Conservation (phyloP, 2,329 filamentous ascomycete species). For the Lachnellula occidentalis region DNA sequence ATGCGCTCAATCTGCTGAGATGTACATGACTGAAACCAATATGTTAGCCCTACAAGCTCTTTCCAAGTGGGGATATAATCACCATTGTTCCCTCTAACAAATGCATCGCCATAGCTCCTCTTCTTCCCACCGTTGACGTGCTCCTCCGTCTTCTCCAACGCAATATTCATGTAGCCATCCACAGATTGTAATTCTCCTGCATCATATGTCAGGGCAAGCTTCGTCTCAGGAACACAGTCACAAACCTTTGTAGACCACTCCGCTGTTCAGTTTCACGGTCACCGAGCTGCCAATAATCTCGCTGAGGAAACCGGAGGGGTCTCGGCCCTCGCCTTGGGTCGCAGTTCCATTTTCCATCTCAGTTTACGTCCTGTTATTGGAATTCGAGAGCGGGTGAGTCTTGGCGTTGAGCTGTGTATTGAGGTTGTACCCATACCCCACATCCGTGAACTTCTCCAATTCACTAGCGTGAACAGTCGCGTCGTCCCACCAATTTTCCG, state of each 20-base stretch:
- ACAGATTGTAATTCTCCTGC: conserved; percentile 91
- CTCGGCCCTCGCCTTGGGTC: conserved; percentile 67
- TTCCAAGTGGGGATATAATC: conserved; percentile 21
- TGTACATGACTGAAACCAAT: conserved; percentile 30
- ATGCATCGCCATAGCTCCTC: conserved; percentile 86
- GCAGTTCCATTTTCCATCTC: conserved; percentile 68
- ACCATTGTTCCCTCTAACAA: conserved; percentile 96
- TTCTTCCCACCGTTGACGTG: conserved; percentile 79
- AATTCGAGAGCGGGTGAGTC: not conserved
- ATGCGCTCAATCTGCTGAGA: conserved; percentile 28
- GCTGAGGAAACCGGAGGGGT: conserved; percentile 87
- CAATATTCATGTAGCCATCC: conserved; percentile 99
- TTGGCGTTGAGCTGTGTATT: not conserved
- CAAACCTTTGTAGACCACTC: conserved; percentile 91
- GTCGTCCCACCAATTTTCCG: not conserved
- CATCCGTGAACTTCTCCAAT: not conserved
- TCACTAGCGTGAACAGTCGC: not conserved
- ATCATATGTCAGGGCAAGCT: conserved; percentile 10
- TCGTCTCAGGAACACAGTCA: not conserved
- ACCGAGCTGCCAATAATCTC: conserved; percentile 94
- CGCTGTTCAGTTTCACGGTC: conserved; percentile 97
- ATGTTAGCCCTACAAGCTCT: conserved; percentile 2
- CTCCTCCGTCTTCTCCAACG: conserved; percentile 91
- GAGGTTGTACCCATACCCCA: not conserved
- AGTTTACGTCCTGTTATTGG: not conserved